Evolutionary conservation across 2,329 filamentous ascomycete genomes (phyloP).

Genomic region (Sporothrix sp.): DNA sequence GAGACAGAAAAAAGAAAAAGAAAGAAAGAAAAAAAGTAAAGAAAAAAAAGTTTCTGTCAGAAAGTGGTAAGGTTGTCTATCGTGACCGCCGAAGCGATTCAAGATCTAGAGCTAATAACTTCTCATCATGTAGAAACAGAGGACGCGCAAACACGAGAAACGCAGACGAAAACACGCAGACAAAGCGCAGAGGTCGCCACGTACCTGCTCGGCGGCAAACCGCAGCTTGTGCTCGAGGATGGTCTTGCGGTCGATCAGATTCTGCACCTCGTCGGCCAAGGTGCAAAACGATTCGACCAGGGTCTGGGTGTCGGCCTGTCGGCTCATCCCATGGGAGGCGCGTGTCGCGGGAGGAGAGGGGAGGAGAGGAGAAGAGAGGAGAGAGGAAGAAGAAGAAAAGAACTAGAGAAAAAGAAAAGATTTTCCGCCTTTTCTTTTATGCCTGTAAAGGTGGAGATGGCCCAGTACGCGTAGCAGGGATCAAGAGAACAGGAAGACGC

Average conservation of each 20-base stretch:
- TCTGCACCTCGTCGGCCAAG: slow-evolving; percentile 55
- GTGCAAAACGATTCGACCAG: slow-evolving; percentile 55
- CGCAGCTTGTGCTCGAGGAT: slow-evolving; percentile 57
- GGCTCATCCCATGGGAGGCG: slow-evolving; percentile 31
- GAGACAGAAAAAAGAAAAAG: slow-evolving; percentile 2
- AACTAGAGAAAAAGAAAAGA: background rate
- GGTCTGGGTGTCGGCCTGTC: slow-evolving; percentile 40
- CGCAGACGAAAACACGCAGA: background rate
- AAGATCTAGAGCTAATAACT: slow-evolving; percentile 77
- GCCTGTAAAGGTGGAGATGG: background rate
- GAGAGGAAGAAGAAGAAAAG: slow-evolving; percentile 5
- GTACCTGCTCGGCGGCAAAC: slow-evolving; percentile 58
- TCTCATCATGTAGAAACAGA: slow-evolving; percentile 32
- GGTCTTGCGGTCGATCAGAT: slow-evolving; percentile 52
- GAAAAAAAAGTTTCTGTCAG: slow-evolving; percentile 28
- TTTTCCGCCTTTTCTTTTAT: slow-evolving; percentile 5
- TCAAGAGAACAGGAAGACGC: background rate
- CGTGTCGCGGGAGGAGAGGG: slow-evolving; percentile 1
- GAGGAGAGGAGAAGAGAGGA: background rate
- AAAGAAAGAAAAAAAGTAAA: slow-evolving; percentile 17
- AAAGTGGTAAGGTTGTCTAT: slow-evolving; percentile 46
- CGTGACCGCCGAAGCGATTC: slow-evolving; percentile 53
- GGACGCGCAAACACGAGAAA: background rate
- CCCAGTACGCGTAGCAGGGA: background rate
- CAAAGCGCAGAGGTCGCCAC: slow-evolving; percentile 18